Conservation (phyloP, 139 green algal species). For the Tetraselmis chui region DNA sequence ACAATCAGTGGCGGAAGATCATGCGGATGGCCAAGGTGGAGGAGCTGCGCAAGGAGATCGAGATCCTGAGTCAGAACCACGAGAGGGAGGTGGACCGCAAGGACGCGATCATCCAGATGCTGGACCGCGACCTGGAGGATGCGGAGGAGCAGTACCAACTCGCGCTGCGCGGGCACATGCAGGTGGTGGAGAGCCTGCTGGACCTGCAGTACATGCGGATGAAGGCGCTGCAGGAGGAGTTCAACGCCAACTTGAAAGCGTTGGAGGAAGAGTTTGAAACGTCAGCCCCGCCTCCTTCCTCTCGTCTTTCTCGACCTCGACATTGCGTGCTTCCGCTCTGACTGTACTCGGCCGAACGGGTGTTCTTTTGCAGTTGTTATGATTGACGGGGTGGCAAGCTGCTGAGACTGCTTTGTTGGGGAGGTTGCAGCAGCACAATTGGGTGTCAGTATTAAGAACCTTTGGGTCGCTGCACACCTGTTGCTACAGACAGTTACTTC, state of each 20-base stretch:
- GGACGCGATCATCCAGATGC: conserved; percentile 75
- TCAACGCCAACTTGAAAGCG: conserved; percentile 41
- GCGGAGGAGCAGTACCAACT: conserved; percentile 75
- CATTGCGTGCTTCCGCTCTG: too few relatives aligned
- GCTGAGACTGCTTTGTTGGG: too few relatives aligned
- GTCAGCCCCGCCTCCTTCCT: too few relatives aligned
- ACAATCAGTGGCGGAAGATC: conserved; percentile 83
- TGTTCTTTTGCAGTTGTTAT: too few relatives aligned
- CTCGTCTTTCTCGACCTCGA: too few relatives aligned
- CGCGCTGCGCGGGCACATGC: conserved; percentile 52
- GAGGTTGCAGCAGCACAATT: too few relatives aligned
- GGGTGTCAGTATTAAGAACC: too few relatives aligned
- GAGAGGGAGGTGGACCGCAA: conserved; percentile 73
- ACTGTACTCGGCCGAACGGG: too few relatives aligned
- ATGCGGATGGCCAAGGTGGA: conserved; percentile 80
- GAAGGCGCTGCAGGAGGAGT: conserved; percentile 51
- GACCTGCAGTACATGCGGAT: conserved; percentile 64
- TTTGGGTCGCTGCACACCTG: too few relatives aligned
- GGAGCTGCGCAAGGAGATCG: conserved; percentile 68
- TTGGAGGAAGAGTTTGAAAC: conserved; percentile 67
- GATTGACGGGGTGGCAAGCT: too few relatives aligned
- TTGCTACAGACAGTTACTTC: too few relatives aligned
- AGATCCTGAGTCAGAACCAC: conserved; percentile 73
- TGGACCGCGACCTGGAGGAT: conserved; percentile 80
- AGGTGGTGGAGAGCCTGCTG: conserved; percentile 63